Percentiles rank a stretch among this genome's conserved stretches.
phyloP scores from a whole-genome alignment of 2,329 filamentous ascomycete genomes.

The Claviceps paspali region DNA sequence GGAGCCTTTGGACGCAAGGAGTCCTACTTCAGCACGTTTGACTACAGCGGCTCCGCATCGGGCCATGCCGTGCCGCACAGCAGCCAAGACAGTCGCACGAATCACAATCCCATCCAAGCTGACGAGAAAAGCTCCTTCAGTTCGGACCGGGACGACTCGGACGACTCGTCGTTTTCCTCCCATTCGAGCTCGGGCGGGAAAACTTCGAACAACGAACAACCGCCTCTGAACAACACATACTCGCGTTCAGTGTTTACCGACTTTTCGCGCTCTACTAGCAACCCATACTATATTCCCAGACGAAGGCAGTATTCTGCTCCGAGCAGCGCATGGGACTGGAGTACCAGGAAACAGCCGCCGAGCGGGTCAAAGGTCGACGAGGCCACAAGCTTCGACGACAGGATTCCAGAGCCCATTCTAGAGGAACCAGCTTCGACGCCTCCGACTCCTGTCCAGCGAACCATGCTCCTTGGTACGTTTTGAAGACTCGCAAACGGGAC shows the following conservation, averaged over 20 bases:
- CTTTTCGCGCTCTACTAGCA: constrained; percentile 15
- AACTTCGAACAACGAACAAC: background rate
- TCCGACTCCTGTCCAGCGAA: constrained; percentile 10
- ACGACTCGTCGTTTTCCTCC: constrained; percentile 1
- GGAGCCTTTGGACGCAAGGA: constrained; percentile 3
- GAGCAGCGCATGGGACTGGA: constrained; percentile 2
- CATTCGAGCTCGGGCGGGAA: background rate
- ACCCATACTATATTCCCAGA: constrained; percentile 20
- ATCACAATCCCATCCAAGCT: no score
- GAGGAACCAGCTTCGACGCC: constrained; percentile 18
- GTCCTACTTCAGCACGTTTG: constrained; percentile 1
- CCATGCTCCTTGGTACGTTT: constrained; percentile 19
- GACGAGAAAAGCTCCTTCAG: background rate
- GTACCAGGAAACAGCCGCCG: background rate
- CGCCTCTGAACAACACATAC: background rate
- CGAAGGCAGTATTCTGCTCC: constrained; percentile 7
- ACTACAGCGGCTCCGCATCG: background rate
- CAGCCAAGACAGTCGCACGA: background rate
- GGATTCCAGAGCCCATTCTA: constrained; percentile 17
- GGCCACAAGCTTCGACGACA: constrained; percentile 5
- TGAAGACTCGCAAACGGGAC: no score
- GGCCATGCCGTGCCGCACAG: background rate
- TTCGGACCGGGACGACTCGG: background rate
- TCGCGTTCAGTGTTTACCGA: constrained; percentile 6
- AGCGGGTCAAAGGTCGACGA: background rate